Conservation (phyloP, 768 basidiomycete species). For the Hebeloma cylindrosporum region DNA sequence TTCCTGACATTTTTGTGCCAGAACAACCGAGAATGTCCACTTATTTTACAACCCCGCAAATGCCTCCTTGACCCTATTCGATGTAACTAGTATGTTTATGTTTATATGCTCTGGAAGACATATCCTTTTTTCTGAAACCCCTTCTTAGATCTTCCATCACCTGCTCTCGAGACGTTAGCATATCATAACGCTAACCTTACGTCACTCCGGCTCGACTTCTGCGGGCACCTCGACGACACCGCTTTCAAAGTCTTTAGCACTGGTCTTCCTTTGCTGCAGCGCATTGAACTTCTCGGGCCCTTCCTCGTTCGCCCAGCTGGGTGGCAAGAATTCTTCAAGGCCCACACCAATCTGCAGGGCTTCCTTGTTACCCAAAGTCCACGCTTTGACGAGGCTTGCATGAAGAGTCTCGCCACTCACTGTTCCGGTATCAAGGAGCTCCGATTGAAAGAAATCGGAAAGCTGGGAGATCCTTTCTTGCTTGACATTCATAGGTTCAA, state of each 20-base stretch:
- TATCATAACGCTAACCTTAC: slow-evolving; percentile 84
- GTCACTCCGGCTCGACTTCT: slow-evolving; percentile 77
- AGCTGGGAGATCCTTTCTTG: slow-evolving; percentile 66
- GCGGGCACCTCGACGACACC: slow-evolving; percentile 74
- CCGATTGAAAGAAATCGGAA: slow-evolving; percentile 75
- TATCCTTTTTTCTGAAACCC: neutral
- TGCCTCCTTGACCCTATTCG: slow-evolving; percentile 71
- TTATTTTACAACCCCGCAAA: slow-evolving; percentile 83
- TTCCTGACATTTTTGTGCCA: slow-evolving; percentile 28
- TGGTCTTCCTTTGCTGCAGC: slow-evolving; percentile 63
- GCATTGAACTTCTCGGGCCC: slow-evolving; percentile 82
- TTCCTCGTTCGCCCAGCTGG: slow-evolving; percentile 74
- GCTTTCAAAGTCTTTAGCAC: slow-evolving; percentile 59
- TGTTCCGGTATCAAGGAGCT: slow-evolving; percentile 60
- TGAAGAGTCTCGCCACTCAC: slow-evolving; percentile 57
- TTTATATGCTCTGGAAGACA: neutral
- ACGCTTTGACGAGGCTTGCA: slow-evolving; percentile 74
- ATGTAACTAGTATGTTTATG: slow-evolving; percentile 77
- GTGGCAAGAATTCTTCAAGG: slow-evolving; percentile 75
- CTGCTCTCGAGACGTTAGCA: slow-evolving; percentile 68
- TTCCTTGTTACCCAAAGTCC: slow-evolving; percentile 87
- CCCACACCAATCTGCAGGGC: slow-evolving; percentile 60
- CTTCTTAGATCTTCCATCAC: slow-evolving; percentile 60
- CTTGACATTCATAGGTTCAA: slow-evolving; percentile 48
- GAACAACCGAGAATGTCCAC: slow-evolving; percentile 75